A percentile compares a stretch with the other conserved stretches of the same genome.
These are phyloP conservation scores for Geopyxis carbonaria DNA, from an alignment of 495 filamentous ascomycete genomes.

Conservation along the genomic window DNA sequence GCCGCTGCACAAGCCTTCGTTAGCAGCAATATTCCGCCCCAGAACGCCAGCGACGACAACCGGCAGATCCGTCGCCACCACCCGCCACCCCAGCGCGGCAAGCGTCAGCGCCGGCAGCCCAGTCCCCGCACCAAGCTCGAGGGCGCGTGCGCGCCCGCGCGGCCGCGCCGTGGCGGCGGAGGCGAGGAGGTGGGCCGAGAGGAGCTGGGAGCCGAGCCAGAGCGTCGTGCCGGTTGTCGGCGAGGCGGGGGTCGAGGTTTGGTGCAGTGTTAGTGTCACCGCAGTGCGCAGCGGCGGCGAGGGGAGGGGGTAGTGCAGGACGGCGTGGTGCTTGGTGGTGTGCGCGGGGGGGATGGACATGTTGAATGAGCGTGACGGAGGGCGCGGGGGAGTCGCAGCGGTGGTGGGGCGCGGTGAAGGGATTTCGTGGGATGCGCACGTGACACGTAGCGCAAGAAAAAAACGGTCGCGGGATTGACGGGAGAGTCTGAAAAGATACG, in stretches of 20 bases:
- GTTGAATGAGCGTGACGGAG: no score
- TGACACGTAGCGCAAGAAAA: no score
- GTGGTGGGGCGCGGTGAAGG: no score
- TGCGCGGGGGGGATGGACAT: slow-evolving; percentile 1
- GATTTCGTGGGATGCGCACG: no score
- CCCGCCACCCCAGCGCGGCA: slow-evolving; percentile 18
- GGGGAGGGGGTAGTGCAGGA: not conserved
- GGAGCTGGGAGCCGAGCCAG: slow-evolving; percentile 18
- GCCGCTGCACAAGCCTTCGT: not conserved
- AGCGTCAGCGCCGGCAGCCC: slow-evolving; percentile 18
- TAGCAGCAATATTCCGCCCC: slow-evolving; percentile 11
- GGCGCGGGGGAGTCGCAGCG: no score
- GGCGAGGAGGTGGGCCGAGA: slow-evolving; percentile 13
- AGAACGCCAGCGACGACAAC: slow-evolving; percentile 11
- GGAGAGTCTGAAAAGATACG: no score
- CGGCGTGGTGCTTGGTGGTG: not conserved
- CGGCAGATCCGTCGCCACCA: slow-evolving; percentile 18
- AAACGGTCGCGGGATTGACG: no score
- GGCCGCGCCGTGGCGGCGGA: not conserved
- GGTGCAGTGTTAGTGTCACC: not conserved
- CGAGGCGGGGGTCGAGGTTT: not conserved
- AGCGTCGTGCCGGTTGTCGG: slow-evolving; percentile 18
- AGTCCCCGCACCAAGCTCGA: slow-evolving; percentile 22
- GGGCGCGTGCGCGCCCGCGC: slow-evolving; percentile 7
- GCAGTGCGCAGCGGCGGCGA: not conserved